Percentiles rank a stretch among this genome's conserved stretches.
Conservation (phyloP, 2,329 filamentous ascomycete genomes). For the Camillea tinctor region DNA sequence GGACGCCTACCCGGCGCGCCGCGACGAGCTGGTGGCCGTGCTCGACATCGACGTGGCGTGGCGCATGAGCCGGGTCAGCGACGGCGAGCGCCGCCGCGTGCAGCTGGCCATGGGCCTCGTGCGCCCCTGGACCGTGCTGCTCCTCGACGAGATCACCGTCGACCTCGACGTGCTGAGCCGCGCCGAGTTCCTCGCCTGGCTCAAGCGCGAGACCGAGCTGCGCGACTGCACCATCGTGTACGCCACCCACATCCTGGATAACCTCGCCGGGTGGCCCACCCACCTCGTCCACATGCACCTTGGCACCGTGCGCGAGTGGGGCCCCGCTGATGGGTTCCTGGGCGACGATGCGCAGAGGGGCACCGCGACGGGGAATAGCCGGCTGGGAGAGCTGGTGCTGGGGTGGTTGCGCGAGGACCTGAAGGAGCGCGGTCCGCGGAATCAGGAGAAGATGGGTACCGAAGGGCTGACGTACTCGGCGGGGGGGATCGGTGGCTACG, state of each 20-base stretch:
- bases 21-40: conserved; percentile 83
- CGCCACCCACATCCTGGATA: conserved; percentile 95
- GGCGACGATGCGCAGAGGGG: conserved; percentile 42
- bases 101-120: conserved; percentile 95
- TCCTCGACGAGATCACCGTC: conserved; percentile 96
- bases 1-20: conserved; percentile 73
- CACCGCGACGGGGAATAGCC: conserved; percentile 67
- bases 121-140: conserved; percentile 83
- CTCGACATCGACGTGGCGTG: conserved; percentile 89
- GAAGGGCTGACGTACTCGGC: conserved; percentile 65
- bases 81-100: conserved; percentile 87
- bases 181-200: conserved; percentile 79
- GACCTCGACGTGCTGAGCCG: conserved; percentile 87
- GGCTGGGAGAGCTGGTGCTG: conserved; percentile 82
- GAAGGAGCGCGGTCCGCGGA: conserved; percentile 73
- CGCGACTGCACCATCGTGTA: conserved; percentile 91
- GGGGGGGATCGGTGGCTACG: conserved; percentile 55
- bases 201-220: conserved; percentile 81
- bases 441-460: conserved; percentile 49
- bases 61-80: conserved; percentile 94
- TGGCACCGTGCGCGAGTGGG: conserved; percentile 85
- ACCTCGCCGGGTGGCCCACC: conserved; percentile 90
- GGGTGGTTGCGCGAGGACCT: conserved; percentile 84
- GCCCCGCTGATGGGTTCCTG: conserved; percentile 68
- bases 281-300: conserved; percentile 95